phyloP scores from a whole-genome alignment of 352 stramenopile species.

The Globisporangium ultimum region DNA sequence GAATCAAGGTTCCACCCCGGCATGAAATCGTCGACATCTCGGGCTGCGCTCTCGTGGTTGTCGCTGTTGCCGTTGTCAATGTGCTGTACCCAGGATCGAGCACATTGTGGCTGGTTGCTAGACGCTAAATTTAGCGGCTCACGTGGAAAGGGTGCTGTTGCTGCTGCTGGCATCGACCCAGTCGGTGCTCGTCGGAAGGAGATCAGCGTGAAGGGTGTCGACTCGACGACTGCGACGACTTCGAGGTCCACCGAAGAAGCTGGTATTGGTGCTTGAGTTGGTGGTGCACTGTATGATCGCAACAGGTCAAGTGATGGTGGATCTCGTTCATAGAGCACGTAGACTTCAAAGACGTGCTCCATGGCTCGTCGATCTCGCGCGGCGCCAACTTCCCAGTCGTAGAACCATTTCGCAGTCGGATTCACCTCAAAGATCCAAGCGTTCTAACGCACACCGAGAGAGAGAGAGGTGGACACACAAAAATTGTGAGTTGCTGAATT shows the following conservation, averaged over 20 bases:
- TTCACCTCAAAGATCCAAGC: slow-evolving; percentile 10
- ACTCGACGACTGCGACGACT: slow-evolving; percentile 2
- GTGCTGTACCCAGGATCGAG: not conserved
- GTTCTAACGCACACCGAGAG: not conserved
- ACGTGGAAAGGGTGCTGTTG: not conserved
- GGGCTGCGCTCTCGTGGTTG: not conserved
- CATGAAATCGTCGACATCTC: no score
- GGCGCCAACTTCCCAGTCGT: slow-evolving; percentile 8
- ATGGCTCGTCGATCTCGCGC: slow-evolving; percentile 5
- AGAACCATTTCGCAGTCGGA: slow-evolving; percentile 3
- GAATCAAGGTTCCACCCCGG: no score
- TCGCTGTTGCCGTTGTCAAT: not conserved
- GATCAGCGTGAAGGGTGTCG: slow-evolving; percentile 3
- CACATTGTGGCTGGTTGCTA: no score
- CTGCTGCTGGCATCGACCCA: not conserved
- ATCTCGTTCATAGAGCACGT: not conserved
- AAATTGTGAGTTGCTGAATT: no score
- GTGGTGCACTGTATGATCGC: not conserved
- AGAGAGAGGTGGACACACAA: not conserved
- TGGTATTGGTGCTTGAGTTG: no score
- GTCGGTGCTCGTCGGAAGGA: slow-evolving; percentile 1
- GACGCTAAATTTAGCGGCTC: no score
- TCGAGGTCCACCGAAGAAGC: no score
- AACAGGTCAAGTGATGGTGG: not conserved
- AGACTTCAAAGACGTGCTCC: slow-evolving; percentile 9